Percentiles rank a stretch among this genome's conserved stretches.
phyloP scores from a whole-genome alignment of 257 asterid genomes.

The Haberlea rhodopensis region DNA sequence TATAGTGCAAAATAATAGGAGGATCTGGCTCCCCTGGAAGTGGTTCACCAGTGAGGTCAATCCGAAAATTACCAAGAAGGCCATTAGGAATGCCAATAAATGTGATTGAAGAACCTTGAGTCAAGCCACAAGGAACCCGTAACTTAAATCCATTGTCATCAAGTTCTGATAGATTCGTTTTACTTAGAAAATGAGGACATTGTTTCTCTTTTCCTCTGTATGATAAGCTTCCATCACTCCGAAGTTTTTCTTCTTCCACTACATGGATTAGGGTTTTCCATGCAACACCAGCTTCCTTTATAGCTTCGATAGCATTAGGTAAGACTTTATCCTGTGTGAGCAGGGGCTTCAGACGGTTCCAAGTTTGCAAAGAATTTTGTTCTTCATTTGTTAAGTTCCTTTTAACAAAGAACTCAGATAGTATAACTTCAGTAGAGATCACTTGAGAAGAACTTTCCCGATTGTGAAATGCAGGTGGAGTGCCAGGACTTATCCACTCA shows the following conservation, averaged over 20 bases:
- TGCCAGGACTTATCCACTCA: slow-evolving; percentile 64
- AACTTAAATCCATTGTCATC: slow-evolving; percentile 57
- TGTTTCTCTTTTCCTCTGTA: slow-evolving; percentile 82
- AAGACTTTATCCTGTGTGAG: slow-evolving; percentile 59
- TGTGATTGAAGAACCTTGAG: slow-evolving; percentile 97
- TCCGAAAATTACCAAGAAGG: slow-evolving; percentile 71
- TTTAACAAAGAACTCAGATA: slow-evolving; percentile 46
- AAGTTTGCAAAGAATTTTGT: slow-evolving; percentile 57
- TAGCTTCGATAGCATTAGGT: slow-evolving; percentile 82
- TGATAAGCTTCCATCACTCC: slow-evolving; percentile 53
- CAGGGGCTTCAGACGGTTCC: slow-evolving; percentile 66
- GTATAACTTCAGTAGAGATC: slow-evolving; percentile 48
- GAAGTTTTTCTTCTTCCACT: slow-evolving; percentile 61
- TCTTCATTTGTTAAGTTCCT: slow-evolving; percentile 62
- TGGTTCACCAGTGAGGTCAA: slow-evolving; percentile 89
- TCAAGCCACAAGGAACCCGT: slow-evolving; percentile 89
- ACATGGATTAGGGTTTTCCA: slow-evolving; percentile 79
- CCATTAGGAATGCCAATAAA: slow-evolving; percentile 74
- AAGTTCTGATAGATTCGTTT: slow-evolving; percentile 71
- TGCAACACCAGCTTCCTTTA: slow-evolving; percentile 85
- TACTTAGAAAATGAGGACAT: slow-evolving; percentile 95
- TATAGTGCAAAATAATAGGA: slow-evolving; percentile 88
- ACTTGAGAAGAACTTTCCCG: slow-evolving; percentile 54
- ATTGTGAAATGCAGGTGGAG: slow-evolving; percentile 53
- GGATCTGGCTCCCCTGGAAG: slow-evolving; percentile 98